Evolutionary conservation across 106 monocot species (phyloP).

Genomic region (Gastrodia elata): DNA sequence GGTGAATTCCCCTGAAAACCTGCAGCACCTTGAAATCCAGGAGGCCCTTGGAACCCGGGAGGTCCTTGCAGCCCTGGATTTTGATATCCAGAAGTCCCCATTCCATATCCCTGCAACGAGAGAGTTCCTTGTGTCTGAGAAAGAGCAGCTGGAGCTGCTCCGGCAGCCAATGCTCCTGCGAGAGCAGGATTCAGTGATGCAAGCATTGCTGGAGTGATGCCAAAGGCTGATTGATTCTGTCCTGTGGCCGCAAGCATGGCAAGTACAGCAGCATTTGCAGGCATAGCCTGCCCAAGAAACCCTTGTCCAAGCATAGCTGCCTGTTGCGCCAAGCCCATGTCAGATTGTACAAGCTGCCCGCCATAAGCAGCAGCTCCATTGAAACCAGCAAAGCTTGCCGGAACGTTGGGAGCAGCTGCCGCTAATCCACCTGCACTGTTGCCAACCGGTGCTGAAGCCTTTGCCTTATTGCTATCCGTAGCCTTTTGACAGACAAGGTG

Average conservation of each 20-base stretch:
- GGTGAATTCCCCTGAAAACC: constrained; percentile 15
- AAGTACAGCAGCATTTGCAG: constrained; percentile 49
- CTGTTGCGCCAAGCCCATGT: constrained; percentile 7
- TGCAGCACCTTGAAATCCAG: constrained; percentile 17
- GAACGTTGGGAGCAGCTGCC: background rate
- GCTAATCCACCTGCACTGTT: background rate
- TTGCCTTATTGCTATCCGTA: constrained; percentile 14
- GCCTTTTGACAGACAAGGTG: constrained; percentile 9
- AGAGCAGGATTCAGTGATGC: constrained; percentile 67
- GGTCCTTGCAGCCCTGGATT: constrained; percentile 45
- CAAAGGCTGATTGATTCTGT: constrained; percentile 54
- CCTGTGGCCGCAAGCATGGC: constrained; percentile 66
- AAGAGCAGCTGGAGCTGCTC: background rate
- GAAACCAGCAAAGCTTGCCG: background rate
- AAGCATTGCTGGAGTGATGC: constrained; percentile 53
- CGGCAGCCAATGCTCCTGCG: constrained; percentile 46
- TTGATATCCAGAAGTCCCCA: constrained; percentile 26
- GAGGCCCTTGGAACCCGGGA: constrained; percentile 33
- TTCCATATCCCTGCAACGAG: constrained; percentile 11
- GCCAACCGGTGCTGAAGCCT: background rate
- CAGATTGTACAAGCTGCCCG: background rate
- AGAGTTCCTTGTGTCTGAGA: constrained; percentile 10
- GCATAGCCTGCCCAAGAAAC: constrained; percentile 30
- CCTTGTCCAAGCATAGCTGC: constrained; percentile 26
- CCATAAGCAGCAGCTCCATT: constrained; percentile 1